A percentile compares a stretch with the other conserved stretches of the same genome.
phyloP scores from a whole-genome alignment of 768 basidiomycete species.

The Boletus barrowsii region DNA sequence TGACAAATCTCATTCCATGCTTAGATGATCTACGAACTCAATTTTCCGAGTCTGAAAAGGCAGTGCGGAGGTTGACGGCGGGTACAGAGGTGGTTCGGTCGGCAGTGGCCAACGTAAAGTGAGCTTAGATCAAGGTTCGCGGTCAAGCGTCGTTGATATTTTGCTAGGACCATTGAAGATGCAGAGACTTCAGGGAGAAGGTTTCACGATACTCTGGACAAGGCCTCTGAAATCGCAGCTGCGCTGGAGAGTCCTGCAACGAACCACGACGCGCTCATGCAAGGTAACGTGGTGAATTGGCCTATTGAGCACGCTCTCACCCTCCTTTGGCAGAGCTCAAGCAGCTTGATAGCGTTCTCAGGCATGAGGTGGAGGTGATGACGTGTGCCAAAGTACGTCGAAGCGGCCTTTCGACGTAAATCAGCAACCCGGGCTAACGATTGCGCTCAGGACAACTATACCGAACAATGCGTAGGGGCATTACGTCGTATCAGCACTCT shows the following conservation, averaged over 20 bases:
- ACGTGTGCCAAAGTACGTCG: constrained; percentile 50
- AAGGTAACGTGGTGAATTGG: constrained; percentile 38
- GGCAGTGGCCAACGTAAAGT: constrained; percentile 48
- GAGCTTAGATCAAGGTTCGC: constrained; percentile 9
- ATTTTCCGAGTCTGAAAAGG: constrained; percentile 52
- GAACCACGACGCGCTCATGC: constrained; percentile 49
- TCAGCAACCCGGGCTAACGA: background rate
- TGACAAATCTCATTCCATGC: background rate
- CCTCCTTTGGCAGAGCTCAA: constrained; percentile 49
- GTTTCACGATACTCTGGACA: constrained; percentile 58
- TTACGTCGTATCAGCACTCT: constrained; percentile 76
- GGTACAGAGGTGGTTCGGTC: constrained; percentile 60
- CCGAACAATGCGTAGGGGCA: constrained; percentile 58
- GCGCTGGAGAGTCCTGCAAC: constrained; percentile 54
- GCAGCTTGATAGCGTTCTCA: constrained; percentile 57
- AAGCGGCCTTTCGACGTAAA: background rate
- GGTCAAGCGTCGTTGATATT: background rate
- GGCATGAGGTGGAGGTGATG: constrained; percentile 58
- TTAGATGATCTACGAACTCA: constrained; percentile 58
- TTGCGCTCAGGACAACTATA: constrained; percentile 62
- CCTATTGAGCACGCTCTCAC: background rate
- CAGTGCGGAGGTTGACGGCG: constrained; percentile 50
- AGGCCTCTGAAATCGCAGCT: constrained; percentile 48
- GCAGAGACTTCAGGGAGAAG: constrained; percentile 53
- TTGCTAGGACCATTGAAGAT: constrained; percentile 53